Base-by-base conservation (phyloP, 192 early-diverging fungal genomes). In the Linnemannia exigua region DNA sequence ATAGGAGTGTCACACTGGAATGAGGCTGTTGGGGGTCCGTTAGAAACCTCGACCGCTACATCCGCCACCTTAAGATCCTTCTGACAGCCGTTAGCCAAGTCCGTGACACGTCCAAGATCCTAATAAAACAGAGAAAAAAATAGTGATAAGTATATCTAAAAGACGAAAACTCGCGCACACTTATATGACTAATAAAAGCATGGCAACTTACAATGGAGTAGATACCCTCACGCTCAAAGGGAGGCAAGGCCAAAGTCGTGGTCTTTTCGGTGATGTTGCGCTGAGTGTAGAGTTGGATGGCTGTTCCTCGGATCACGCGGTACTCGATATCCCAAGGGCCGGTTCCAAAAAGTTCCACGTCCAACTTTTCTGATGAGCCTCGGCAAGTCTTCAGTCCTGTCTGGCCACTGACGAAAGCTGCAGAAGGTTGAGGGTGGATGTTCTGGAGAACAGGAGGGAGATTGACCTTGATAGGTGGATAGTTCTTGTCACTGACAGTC, bases 321-420 rank as follows among this genome's bases (percentile, higher is more conserved):
- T 84, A 84, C 16, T 78, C 75, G 71, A 84, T 84, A 75, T 84
- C 76, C 82, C 82, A 84, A 2, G 82, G 82, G 8, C 82, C 82
- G 2, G 75, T 74, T 70, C 82, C 82, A 70, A 54, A 68, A 25
- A 84, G 76, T n/a, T 84, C 75, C 14, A 84, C 61, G 16, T 76
- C 76, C 50, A 84, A 25, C 17, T 61, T 41, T 52, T 78, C 63
- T 8, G 76, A 77, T 2, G 72, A 70, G 17, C 82, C 82, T 25
- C 72, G 70, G 44, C 82, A 84, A 68, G 82, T 66, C 38, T 73
- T 77, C 35, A 83, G 38, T 33, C 82, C 71, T 35, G 66, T 46
- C 20, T 38, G 54, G 38, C 61, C 48, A 25, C 35, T 36, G 36
- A 70, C 54, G 67, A 84, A 84, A 8, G 14, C 48, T 11, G 82